A percentile compares a stretch with the other conserved stretches of the same genome.
Conservation (phyloP, 805 yeast genomes). For the Cyberlindnera veronae region DNA sequence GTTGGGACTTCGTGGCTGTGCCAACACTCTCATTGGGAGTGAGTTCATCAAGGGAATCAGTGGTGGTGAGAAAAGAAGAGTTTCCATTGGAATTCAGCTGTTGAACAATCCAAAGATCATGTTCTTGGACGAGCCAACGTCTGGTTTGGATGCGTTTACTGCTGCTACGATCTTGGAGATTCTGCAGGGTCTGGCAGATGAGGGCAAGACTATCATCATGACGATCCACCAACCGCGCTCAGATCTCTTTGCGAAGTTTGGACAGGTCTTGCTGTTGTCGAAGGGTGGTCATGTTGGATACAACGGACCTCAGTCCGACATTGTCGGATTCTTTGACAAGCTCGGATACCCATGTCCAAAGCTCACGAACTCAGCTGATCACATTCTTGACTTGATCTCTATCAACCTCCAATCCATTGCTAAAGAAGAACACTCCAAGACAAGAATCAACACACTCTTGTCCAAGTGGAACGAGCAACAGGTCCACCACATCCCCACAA, state of each 20-base stretch:
- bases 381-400: slow-evolving; percentile 67
- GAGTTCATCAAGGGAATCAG: slow-evolving; percentile 66
- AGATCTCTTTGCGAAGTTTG: slow-evolving; percentile 64
- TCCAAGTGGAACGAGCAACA: slow-evolving; percentile 14
- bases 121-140: slow-evolving; percentile 84
- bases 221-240: slow-evolving; percentile 87
- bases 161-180: slow-evolving; percentile 68
- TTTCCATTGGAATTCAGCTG: slow-evolving; percentile 78
- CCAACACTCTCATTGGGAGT: slow-evolving; percentile 65
- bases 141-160: slow-evolving; percentile 82
- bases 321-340: slow-evolving; percentile 46
- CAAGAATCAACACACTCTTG: slow-evolving; percentile 17
- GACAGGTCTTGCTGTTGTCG: slow-evolving; percentile 67
- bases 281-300: slow-evolving; percentile 76
- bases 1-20: slow-evolving; percentile 72
- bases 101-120: slow-evolving; percentile 69
- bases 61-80: slow-evolving; percentile 82
- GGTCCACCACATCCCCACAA: not conserved
- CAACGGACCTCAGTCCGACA: slow-evolving; percentile 52
- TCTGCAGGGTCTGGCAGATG: slow-evolving; percentile 52
- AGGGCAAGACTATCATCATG: slow-evolving; percentile 65
- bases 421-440: slow-evolving; percentile 16
- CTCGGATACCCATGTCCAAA: slow-evolving; percentile 57
- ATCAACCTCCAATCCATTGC: slow-evolving; percentile 21
- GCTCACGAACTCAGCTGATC: slow-evolving; percentile 72